Base-by-base conservation (phyloP, 176 grass and related monocot species). In the Alopecurus myosuroides region DNA sequence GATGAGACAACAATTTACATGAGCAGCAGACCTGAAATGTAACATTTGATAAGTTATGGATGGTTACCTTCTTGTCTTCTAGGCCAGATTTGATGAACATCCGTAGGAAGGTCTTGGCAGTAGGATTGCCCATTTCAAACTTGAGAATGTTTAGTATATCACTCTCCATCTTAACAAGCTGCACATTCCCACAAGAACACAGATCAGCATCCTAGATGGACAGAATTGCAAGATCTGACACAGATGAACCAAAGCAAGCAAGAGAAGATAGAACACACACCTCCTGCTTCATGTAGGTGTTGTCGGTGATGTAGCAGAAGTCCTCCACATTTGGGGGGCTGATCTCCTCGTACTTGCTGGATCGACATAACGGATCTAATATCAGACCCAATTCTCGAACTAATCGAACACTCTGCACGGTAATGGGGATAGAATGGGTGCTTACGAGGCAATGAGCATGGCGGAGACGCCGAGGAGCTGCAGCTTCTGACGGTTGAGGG, bases 121-220 rank as follows among this genome's bases (percentile, higher is more conserved):
- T 99, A 64, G 97, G 97, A 89, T 86, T 99, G n/a, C 94, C 94
- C 90, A 94, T 80, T 83, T 99, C 94, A 84, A 97, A 99, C 78
- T 79, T 94, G 80, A 83, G 82, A 55, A 82, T 11, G 70, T 92
- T 92, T 23, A 92, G 78, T 48, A 92, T 58, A 22, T 89, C 90
- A 4, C 86, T 86, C 79, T 92, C 90, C 90, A 83, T 89, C 57
- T 89, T 86, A 74, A 92, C 72, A 74, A 92, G 20, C 86, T 92
- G 30, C 9, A 49, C 46, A 85, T 39, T 62, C 11, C 53, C 18
- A 36, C 48, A 83, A 70, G 48, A 62, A n/a, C 55, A 50, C 14
- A 80, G 8, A 11, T 88, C 39, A 78, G 44, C 56, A 57, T 15
- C 41, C 53, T 29, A 55, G 44, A 57, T 49, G 33, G 33, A 57